A percentile compares a stretch with the other conserved stretches of the same genome.
phyloP scores from a whole-genome alignment of 306 rosid species.

The Ormosia emarginata region DNA sequence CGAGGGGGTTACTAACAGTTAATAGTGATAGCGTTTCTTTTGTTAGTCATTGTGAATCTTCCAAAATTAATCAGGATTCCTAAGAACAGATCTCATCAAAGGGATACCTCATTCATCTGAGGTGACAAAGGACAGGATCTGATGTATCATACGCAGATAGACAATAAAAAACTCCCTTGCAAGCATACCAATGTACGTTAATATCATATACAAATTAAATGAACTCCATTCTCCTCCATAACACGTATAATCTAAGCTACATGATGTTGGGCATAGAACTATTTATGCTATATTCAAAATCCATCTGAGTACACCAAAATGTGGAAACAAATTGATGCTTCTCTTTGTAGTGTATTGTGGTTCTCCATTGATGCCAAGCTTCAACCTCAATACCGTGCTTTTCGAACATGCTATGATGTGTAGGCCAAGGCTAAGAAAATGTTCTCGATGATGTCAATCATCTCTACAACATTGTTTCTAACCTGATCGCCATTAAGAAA shows the following conservation, averaged over 20 bases:
- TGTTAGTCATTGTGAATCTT: neutral
- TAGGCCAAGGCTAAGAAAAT: no score
- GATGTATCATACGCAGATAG: neutral
- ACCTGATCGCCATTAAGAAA: no score
- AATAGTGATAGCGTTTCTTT: neutral
- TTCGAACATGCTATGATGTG: no score
- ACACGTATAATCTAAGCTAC: neutral
- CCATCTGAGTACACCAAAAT: neutral
- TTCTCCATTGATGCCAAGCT: no score
- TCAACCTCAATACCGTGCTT: no score
- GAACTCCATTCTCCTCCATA: neutral
- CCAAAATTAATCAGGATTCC: neutral
- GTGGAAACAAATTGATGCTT: no score
- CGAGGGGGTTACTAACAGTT: no score
- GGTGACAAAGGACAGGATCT: conserved; percentile 11
- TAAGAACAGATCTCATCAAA: neutral
- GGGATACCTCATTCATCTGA: neutral
- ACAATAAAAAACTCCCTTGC: neutral
- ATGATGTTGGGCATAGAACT: neutral
- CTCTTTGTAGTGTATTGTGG: no score
- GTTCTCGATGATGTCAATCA: no score
- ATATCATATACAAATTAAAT: neutral
- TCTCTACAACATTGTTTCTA: no score
- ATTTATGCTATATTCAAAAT: neutral
- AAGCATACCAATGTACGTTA: neutral